A percentile compares a stretch with the other conserved stretches of the same genome.
Evolutionary conservation across 1,284 basidiomycete genomes (phyloP).

Genomic region (Sporisorium iseilematis-ciliati): DNA sequence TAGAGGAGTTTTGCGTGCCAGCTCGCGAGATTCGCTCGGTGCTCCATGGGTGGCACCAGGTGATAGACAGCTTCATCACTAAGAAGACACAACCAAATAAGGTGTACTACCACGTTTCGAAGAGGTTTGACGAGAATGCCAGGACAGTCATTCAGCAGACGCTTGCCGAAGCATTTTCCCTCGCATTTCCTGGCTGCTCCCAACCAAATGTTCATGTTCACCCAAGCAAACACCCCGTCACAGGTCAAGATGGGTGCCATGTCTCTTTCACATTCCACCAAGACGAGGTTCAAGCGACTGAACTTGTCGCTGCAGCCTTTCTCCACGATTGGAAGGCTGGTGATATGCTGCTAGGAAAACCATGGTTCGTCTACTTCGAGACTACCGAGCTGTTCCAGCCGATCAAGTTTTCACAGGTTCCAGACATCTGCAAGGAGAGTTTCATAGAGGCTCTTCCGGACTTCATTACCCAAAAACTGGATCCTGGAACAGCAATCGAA

Average conservation of each 20-base stretch:
- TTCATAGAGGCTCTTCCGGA: conserved; percentile 5
- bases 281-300: background rate
- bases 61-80: background rate
- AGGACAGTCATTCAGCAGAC: background rate
- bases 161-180: background rate
- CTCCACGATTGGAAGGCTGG: background rate
- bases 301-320: background rate
- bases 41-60: background rate
- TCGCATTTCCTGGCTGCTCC: background rate
- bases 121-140: background rate
- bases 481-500: background rate
- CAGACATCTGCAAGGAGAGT: background rate
- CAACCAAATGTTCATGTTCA: too few relatives aligned
- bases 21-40: background rate
- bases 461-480: background rate
- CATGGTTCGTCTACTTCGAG: conserved; percentile 9
- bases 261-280: background rate
- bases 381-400: background rate
- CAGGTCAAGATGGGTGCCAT: background rate
- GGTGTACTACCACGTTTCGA: background rate
- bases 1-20: background rate
- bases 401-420: background rate
- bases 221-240: too few relatives aligned
- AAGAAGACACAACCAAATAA: background rate
- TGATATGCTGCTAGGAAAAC: background rate